Percentiles rank a stretch among this genome's conserved stretches.
Evolutionary conservation across 306 rosid genomes (phyloP).

Genomic region (Nissolia schottii): DNA sequence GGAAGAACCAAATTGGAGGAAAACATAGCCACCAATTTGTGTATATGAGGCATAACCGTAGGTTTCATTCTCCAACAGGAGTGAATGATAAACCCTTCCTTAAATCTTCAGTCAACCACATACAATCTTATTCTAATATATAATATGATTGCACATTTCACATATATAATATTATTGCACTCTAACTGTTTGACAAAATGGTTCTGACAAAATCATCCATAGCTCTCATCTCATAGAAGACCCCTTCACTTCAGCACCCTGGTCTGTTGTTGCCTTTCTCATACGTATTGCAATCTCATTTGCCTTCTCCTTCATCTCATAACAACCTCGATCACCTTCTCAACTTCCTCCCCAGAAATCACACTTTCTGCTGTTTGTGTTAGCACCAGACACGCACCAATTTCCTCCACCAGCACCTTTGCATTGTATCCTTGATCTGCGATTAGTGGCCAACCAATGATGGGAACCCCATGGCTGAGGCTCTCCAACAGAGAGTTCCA

Average conservation of each 20-base stretch:
- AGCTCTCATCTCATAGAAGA: constrained; percentile 34
- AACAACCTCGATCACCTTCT: constrained; percentile 43
- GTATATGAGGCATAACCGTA: background rate
- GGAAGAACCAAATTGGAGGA: constrained; percentile 28
- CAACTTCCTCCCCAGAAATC: constrained; percentile 35
- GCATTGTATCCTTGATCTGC: constrained; percentile 69
- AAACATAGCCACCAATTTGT: background rate
- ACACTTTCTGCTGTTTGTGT: constrained; percentile 37
- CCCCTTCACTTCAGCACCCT: constrained; percentile 30
- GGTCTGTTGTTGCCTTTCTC: constrained; percentile 26
- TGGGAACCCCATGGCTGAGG: too few species aligned
- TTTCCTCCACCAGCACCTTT: constrained; percentile 74
- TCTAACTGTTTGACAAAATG: constrained; percentile 18
- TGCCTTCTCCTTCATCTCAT: constrained; percentile 50
- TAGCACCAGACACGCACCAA: constrained; percentile 59
- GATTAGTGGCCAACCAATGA: constrained; percentile 75
- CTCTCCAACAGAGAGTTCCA: too few species aligned
- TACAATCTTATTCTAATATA: too few species aligned
- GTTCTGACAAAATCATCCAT: constrained; percentile 36
- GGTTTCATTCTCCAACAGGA: background rate
- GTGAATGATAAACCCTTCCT: too few species aligned
- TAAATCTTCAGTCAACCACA: too few species aligned
- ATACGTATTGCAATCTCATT: constrained; percentile 27
- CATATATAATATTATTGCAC: too few species aligned
- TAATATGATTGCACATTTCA: too few species aligned